Conservation (phyloP, 495 filamentous ascomycete species). For the Achaetomiella virescens region DNA sequence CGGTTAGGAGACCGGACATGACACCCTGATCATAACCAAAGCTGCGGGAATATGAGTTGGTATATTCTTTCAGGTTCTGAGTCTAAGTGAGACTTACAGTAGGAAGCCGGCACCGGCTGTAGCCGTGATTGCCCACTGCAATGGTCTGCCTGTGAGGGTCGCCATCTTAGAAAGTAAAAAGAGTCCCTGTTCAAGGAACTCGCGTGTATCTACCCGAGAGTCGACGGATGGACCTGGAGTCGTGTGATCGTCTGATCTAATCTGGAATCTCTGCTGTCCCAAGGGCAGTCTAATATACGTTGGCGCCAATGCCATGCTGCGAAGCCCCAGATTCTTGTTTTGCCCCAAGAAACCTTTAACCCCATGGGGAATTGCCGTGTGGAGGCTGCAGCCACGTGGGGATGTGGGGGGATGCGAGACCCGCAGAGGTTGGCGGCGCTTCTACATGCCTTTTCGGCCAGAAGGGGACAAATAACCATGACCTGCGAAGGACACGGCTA, state of each 20-base stretch:
- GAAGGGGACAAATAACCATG: not conserved
- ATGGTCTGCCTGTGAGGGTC: not conserved
- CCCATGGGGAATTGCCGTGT: not conserved
- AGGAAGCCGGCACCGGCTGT: conserved; percentile 1
- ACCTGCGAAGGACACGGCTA: not conserved
- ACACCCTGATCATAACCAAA: conserved; percentile 3
- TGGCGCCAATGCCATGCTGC: no score
- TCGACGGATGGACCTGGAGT: not conserved
- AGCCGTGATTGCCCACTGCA: not conserved
- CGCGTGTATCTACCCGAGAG: no score
- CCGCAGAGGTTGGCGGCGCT: no score
- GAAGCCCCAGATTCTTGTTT: no score
- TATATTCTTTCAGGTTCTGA: no score
- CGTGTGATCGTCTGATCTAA: not conserved
- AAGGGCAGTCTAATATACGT: no score
- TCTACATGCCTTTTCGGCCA: not conserved
- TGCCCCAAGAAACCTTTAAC: not conserved
- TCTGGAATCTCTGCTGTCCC: no score
- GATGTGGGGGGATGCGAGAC: not conserved
- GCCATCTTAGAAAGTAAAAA: not conserved
- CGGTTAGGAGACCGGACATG: not conserved
- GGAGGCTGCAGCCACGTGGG: not conserved
- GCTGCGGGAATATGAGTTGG: not conserved
- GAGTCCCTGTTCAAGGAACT: no score
- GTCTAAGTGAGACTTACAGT: not conserved